Evolutionary conservation across 1,284 basidiomycete genomes (phyloP).

Genomic region (Golubevia pallescens): DNA sequence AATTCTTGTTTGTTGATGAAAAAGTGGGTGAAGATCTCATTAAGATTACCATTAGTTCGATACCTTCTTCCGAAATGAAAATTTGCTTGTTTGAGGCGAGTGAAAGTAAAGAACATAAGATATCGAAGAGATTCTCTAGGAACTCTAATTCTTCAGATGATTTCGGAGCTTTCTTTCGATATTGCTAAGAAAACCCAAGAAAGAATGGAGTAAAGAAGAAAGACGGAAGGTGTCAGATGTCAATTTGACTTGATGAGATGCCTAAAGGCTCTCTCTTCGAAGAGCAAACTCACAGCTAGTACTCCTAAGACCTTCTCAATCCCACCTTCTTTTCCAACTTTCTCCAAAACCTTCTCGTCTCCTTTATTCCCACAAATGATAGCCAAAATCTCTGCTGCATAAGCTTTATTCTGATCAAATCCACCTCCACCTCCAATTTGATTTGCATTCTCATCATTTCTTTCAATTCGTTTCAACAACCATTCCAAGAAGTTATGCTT

Average conservation of each 20-base stretch:
- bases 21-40: slow-evolving; percentile 69
- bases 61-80: slow-evolving; percentile 88
- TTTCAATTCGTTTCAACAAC: not conserved
- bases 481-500: no score
- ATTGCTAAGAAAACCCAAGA: slow-evolving; percentile 63
- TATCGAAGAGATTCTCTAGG: slow-evolving; percentile 94
- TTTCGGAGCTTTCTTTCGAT: slow-evolving; percentile 78
- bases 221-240: not conserved
- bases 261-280: slow-evolving; percentile 1
- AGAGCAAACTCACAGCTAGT: slow-evolving; percentile 76
- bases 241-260: not conserved
- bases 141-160: slow-evolving; percentile 92
- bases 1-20: no score
- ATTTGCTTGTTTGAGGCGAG: slow-evolving; percentile 79
- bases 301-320: slow-evolving; percentile 80
- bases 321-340: slow-evolving; percentile 70
- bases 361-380: slow-evolving; percentile 76
- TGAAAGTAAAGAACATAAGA: slow-evolving; percentile 75
- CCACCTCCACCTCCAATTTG: slow-evolving; percentile 7
- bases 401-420: slow-evolving; percentile 63
- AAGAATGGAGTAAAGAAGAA: not conserved
- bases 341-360: slow-evolving; percentile 6
- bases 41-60: slow-evolving; percentile 94
- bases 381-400: slow-evolving; percentile 73
- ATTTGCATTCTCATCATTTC: not conserved